A percentile compares a stretch with the other conserved stretches of the same genome.
These are phyloP conservation scores for Pichia sorboxylosa DNA, from an alignment of 1,139 yeast species.

Conservation along the genomic window DNA sequence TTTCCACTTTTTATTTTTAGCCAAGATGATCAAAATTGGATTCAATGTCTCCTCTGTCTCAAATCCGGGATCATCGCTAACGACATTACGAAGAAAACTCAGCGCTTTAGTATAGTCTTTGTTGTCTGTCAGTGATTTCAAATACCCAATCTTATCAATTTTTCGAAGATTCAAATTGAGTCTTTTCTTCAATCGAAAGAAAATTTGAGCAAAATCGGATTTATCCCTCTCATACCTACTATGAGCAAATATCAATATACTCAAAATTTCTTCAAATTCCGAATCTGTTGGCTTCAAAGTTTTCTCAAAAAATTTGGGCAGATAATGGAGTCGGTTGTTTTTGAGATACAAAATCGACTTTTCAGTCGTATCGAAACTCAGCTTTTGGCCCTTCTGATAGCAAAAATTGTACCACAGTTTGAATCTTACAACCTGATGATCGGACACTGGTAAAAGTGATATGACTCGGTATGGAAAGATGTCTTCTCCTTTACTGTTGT, in stretches of 20 bases:
- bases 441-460: constrained; percentile 6
- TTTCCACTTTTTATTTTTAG: constrained; percentile 45
- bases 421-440: constrained; percentile 4
- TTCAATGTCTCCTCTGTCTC: constrained; percentile 25
- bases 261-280: constrained; percentile 6
- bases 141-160: constrained; percentile 19
- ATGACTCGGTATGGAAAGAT: constrained; percentile 7
- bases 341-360: constrained; percentile 7
- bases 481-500: constrained; percentile 1
- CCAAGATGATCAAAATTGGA: constrained; percentile 36
- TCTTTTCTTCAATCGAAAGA: constrained; percentile 10
- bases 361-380: constrained; percentile 9
- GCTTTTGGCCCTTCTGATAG: constrained; percentile 3
- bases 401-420: constrained; percentile 9
- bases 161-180: constrained; percentile 4
- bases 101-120: constrained; percentile 23
- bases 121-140: constrained; percentile 24
- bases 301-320: constrained; percentile 7
- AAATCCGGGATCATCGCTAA: constrained; percentile 11
- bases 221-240: constrained; percentile 11
- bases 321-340: constrained; percentile 8
- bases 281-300: constrained; percentile 1
- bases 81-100: constrained; percentile 21
- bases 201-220: constrained; percentile 6
- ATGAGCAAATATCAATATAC: constrained; percentile 14